Evolutionary conservation across 768 basidiomycete species (phyloP).

Genomic region (Rhodosporidiobolus odoratus): DNA sequence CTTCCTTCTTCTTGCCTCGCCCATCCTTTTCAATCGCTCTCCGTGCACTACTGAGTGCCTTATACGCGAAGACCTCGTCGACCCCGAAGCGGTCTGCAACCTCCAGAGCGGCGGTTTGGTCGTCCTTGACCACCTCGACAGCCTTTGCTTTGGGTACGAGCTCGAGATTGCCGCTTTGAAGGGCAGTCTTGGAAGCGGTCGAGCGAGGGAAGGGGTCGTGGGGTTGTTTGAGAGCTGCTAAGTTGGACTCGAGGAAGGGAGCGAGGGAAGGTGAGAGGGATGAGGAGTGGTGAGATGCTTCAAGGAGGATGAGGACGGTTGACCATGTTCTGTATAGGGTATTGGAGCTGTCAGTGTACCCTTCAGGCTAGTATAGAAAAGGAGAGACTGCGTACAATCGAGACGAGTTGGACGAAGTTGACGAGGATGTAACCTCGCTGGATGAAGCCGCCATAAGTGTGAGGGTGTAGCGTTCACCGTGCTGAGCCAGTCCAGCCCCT

Average conservation of each 20-base stretch:
- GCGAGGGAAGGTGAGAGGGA: slow-evolving; percentile 3
- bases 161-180: not conserved
- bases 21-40: slow-evolving; percentile 52
- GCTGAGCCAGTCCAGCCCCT: too few relatives aligned
- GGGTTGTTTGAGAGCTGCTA: slow-evolving; percentile 17
- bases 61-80: slow-evolving; percentile 71
- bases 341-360: too few relatives aligned
- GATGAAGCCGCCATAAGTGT: too few relatives aligned
- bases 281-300: not conserved
- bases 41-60: slow-evolving; percentile 68
- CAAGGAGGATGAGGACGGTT: slow-evolving; percentile 14
- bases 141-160: slow-evolving; percentile 49
- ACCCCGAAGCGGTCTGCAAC: slow-evolving; percentile 69
- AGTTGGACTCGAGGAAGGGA: slow-evolving; percentile 18
- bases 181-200: not conserved
- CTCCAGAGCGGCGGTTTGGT: slow-evolving; percentile 65
- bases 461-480: too few relatives aligned
- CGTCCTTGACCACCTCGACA: slow-evolving; percentile 55
- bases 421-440: too few relatives aligned
- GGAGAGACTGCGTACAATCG: too few relatives aligned
- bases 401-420: too few relatives aligned
- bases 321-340: slow-evolving; percentile 28
- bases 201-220: slow-evolving; percentile 18
- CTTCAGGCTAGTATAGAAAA: too few relatives aligned
- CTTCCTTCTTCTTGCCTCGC: slow-evolving; percentile 47